Conservation (phyloP, 192 early-diverging fungal genomes). For the Coemansia sp. region DNA sequence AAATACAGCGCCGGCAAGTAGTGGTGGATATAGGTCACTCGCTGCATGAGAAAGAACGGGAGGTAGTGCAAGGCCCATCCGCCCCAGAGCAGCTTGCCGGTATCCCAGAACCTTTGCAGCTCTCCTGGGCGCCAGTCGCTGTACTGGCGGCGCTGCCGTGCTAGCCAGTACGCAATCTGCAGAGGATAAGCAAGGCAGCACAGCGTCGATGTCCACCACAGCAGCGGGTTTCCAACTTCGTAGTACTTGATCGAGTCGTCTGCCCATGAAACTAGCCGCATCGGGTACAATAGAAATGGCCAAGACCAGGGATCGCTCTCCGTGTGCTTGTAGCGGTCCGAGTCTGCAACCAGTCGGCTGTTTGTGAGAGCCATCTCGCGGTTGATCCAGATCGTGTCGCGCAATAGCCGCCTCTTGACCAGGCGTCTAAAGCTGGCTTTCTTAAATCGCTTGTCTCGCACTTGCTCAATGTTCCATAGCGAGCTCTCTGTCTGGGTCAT, state of each 20-base stretch:
- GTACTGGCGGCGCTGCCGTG: constrained; percentile 26
- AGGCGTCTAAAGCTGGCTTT: constrained; percentile 32
- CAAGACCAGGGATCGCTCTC: constrained; percentile 76
- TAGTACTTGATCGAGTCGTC: constrained; percentile 81
- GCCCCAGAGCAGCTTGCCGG: constrained; percentile 80
- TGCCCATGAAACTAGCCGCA: constrained; percentile 85
- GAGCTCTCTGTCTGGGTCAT: constrained; percentile 39
- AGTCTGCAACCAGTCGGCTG: constrained; percentile 50
- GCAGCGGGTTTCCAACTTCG: constrained; percentile 84
- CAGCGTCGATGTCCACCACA: constrained; percentile 80
- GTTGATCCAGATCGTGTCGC: constrained; percentile 47
- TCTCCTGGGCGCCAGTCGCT: constrained; percentile 41
- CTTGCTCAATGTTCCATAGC: constrained; percentile 55
- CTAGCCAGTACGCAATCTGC: constrained; percentile 26
- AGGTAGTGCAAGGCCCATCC: constrained; percentile 88
- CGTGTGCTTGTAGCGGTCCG: constrained; percentile 58
- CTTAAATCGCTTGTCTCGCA: constrained; percentile 27
- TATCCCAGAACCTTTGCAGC: constrained; percentile 61
- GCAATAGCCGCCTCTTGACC: constrained; percentile 13
- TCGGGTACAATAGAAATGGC: constrained; percentile 85
- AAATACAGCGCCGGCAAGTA: constrained; percentile 90
- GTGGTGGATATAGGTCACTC: constrained; percentile 94
- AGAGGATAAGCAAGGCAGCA: constrained; percentile 39
- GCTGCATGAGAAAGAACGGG: constrained; percentile 93
- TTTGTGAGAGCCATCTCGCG: constrained; percentile 54